Evolutionary conservation across 352 stramenopile species (phyloP), one percentile per base, ranked within the genome.

Genomic region (Globisporangium camurandrum): DNA sequence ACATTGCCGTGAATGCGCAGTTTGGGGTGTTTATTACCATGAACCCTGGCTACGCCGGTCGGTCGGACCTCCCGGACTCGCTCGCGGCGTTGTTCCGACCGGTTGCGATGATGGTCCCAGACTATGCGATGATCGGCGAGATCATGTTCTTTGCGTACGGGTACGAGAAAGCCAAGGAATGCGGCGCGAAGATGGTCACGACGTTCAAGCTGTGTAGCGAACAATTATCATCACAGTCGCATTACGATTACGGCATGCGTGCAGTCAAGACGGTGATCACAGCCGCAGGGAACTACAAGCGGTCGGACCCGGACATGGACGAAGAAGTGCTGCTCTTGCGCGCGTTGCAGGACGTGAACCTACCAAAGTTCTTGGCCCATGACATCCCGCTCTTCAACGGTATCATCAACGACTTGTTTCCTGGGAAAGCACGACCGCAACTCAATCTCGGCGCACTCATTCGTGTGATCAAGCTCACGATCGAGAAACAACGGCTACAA

Each of bases 201-300:
- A 98, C 93, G 2, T 98, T 98, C 66, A 93, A 93, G 45, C 61
- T 98, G 3, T 98, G 93, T 50, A 97, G 87, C 0, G 93, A 98
- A 57, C 95, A 98, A 66, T 55, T 98, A 9, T 97, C 85, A 6
- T 92, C 86, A 8, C 89, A 98, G 56, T 95, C 88, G 22, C 93
- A 98, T 62, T 98, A 98, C 56, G 93, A 98, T 68, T 98, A 98
- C 64, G 93, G 93, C 23, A 98, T 98, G 93, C 75, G 93, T 28
- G 93, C 93, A 0, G 93, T 98, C 12, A 98, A 98, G 66, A 97
- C 93, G 0, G 86, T 97, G 23, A 97, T 98, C 55, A 96, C 86
- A 0, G 90, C 93, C 0, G 91, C 93, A 17, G 93, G 93, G 17
- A 98, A 98, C 59, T 86, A 98, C 53, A 98, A 98, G 57, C 64